phyloP scores from a whole-genome alignment of 257 asterid genomes.

The Misopates orontium region DNA sequence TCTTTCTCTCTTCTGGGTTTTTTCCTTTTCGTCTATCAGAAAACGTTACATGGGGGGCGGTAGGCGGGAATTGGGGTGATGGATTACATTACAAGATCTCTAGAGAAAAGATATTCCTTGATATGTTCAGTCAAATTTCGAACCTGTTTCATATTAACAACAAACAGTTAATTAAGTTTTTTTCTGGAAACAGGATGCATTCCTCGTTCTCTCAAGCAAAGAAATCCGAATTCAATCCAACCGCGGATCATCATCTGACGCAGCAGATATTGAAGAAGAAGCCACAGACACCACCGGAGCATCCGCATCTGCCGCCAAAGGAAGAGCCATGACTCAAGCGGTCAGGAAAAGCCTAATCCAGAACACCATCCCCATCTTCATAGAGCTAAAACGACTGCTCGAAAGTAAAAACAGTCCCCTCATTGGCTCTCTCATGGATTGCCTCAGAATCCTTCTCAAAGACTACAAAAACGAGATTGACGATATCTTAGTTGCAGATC shows the following conservation, averaged over 20 bases:
- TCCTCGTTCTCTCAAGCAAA: conserved; percentile 78
- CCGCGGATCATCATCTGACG: conserved; percentile 60
- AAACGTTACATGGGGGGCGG: no score
- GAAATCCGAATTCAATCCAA: conserved; percentile 72
- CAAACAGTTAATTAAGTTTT: neutral
- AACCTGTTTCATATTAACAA: neutral
- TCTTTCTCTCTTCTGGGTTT: no score
- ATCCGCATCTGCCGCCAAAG: conserved; percentile 48
- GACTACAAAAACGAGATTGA: conserved; percentile 94
- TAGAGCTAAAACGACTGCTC: conserved; percentile 77
- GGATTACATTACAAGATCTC: no score
- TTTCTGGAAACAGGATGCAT: conserved; percentile 62
- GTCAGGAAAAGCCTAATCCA: conserved; percentile 85
- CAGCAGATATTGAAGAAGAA: conserved; percentile 70
- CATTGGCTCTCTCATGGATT: conserved; percentile 87
- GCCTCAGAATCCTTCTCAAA: conserved; percentile 84
- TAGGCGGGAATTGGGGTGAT: no score
- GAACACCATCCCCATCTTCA: conserved; percentile 88
- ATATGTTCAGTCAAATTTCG: neutral
- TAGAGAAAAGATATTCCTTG: neutral
- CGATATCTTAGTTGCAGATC: conserved; percentile 77
- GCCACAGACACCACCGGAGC: conserved; percentile 49
- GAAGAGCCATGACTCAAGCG: conserved; percentile 80
- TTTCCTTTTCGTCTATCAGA: no score
- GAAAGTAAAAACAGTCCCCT: conserved; percentile 89